A percentile compares a stretch with the other conserved stretches of the same genome.
Evolutionary conservation across 2,329 filamentous ascomycete genomes (phyloP).

Genomic region (Clonostachys chloroleuca): DNA sequence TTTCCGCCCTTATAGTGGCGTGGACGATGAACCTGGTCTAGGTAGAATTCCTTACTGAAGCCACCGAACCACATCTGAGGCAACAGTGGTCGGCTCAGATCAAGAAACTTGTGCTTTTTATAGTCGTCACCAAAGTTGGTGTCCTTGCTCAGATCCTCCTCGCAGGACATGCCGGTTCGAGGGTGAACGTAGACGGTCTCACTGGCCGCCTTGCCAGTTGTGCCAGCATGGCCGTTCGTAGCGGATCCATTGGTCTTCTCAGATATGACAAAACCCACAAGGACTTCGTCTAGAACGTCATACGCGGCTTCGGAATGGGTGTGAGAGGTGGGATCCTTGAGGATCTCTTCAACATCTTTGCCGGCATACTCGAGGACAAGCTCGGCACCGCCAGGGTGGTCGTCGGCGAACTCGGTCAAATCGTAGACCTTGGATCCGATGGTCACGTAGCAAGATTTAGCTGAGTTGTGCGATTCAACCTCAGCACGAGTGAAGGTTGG

Average conservation of each 20-base stretch:
- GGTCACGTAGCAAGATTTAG: slow-evolving; percentile 88
- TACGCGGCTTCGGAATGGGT: slow-evolving; percentile 90
- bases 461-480: slow-evolving; percentile 74
- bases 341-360: slow-evolving; percentile 76
- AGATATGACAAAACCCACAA: slow-evolving; percentile 74
- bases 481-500: slow-evolving; percentile 80
- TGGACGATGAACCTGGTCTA: slow-evolving; percentile 92
- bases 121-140: slow-evolving; percentile 76
- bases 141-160: slow-evolving; percentile 80
- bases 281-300: slow-evolving; percentile 83
- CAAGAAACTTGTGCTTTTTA: slow-evolving; percentile 89
- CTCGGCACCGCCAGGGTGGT: slow-evolving; percentile 87
- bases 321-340: slow-evolving; percentile 81
- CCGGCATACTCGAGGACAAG: slow-evolving; percentile 87
- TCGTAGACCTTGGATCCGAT: slow-evolving; percentile 90
- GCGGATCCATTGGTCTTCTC: slow-evolving; percentile 30
- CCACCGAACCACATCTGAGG: slow-evolving; percentile 84
- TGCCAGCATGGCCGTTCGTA: slow-evolving; percentile 11
- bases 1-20: slow-evolving; percentile 92
- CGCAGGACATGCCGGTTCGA: slow-evolving; percentile 83
- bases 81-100: slow-evolving; percentile 79
- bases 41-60: slow-evolving; percentile 93
- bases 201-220: slow-evolving; percentile 20
- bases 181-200: slow-evolving; percentile 38
- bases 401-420: slow-evolving; percentile 83